Evolutionary conservation across 1,284 basidiomycete genomes (phyloP).

Genomic region (Ceratobasidium sp.): DNA sequence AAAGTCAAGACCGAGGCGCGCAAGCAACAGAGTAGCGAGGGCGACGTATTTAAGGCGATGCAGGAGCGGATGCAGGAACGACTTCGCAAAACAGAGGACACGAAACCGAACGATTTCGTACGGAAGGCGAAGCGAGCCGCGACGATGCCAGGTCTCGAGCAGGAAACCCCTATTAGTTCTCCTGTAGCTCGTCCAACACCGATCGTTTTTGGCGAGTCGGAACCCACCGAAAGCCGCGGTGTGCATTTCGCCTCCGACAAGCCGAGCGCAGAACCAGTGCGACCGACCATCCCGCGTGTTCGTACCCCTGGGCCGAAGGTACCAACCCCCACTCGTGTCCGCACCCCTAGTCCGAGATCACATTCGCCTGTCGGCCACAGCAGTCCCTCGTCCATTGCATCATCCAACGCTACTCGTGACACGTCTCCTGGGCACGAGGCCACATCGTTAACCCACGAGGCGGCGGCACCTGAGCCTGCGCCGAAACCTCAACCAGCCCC

Average conservation of each 20-base stretch:
- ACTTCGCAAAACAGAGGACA: constrained; percentile 31
- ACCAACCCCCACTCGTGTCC: constrained; percentile 28
- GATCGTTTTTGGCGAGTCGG: constrained; percentile 8
- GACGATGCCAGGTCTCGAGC: constrained; percentile 24
- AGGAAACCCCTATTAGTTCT: background rate
- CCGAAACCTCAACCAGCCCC: constrained; percentile 24
- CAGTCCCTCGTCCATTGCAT: constrained; percentile 25
- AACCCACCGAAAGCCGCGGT: constrained; percentile 23
- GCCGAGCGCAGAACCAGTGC: constrained; percentile 21
- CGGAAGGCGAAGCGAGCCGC: constrained; percentile 37
- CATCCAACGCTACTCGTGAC: constrained; percentile 36
- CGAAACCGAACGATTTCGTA: background rate
- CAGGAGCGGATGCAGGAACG: constrained; percentile 34
- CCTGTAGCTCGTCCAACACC: background rate
- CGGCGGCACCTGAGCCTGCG: constrained; percentile 21
- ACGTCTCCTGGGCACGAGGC: constrained; percentile 37
- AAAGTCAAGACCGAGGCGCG: constrained; percentile 27
- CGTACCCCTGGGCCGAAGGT: constrained; percentile 35
- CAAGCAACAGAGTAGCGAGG: constrained; percentile 38
- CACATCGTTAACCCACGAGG: constrained; percentile 28
- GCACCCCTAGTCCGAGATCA: constrained; percentile 45
- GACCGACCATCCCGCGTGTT: constrained; percentile 28
- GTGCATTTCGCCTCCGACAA: constrained; percentile 25
- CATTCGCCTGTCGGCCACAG: constrained; percentile 31
- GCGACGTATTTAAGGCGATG: constrained; percentile 39